Percentiles rank a stretch among this genome's conserved stretches.
These are phyloP conservation scores for Chlorella sp. DNA, from an alignment of 139 green algal genomes.

Conservation along the genomic window DNA sequence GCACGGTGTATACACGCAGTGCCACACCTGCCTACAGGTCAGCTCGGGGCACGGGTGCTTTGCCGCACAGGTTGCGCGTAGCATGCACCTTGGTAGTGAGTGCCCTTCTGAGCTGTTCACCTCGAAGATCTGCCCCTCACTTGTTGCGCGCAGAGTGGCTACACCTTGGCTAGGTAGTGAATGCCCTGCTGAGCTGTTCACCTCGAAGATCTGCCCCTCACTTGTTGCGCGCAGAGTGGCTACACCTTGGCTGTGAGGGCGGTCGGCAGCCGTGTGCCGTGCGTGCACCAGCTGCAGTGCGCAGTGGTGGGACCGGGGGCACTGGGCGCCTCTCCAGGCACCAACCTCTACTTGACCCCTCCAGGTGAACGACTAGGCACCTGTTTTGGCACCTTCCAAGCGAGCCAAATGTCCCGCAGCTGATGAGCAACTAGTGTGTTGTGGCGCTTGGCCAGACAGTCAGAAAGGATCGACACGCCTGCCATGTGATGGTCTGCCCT, in stretches of 20 bases:
- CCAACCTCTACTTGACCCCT: slow-evolving; percentile 37
- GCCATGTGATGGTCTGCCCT: background rate
- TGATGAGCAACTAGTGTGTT: background rate
- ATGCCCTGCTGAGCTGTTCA: background rate
- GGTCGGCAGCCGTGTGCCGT: background rate
- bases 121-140: background rate
- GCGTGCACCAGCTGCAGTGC: background rate
- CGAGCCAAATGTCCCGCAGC: background rate
- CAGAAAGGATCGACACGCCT: background rate
- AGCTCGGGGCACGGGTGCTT: no score
- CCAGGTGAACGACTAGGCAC: slow-evolving; percentile 13
- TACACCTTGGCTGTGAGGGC: slow-evolving; percentile 3
- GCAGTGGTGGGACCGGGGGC: background rate
- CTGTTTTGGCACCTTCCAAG: background rate
- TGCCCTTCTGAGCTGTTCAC: background rate
- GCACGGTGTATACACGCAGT: no score
- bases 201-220: background rate
- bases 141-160: background rate
- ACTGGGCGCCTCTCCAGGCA: slow-evolving; percentile 9
- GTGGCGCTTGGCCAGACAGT: background rate
- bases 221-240: background rate
- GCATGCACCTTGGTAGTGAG: background rate
- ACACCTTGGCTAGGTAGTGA: background rate
- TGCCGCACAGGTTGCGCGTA: no score
- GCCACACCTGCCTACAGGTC: no score